Conservation (phyloP, 257 asterid species). For the Scutellaria galericulata region DNA sequence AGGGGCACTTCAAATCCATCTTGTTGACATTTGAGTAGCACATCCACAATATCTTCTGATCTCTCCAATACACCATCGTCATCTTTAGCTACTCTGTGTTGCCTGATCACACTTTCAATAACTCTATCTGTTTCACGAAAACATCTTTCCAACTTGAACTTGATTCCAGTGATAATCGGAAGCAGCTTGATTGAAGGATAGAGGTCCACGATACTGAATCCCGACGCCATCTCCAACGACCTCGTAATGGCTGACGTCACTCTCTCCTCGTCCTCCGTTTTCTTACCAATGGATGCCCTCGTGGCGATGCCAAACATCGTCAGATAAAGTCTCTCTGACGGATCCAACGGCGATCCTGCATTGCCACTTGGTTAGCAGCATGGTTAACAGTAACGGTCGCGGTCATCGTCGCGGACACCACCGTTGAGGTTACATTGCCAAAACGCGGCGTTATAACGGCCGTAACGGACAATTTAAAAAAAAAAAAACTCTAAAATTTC, state of each 20-base stretch:
- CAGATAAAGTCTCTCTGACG: background rate
- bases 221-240: background rate
- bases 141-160: background rate
- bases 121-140: background rate
- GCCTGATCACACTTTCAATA: background rate
- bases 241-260: background rate
- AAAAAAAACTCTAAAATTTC: too few relatives aligned
- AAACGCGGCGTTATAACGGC: too few relatives aligned
- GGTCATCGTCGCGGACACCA: background rate
- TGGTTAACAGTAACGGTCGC: too few relatives aligned
- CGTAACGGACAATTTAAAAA: too few relatives aligned
- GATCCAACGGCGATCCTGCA: background rate
- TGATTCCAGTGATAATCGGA: background rate
- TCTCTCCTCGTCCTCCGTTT: background rate
- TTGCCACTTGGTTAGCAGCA: too few relatives aligned
- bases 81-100: background rate
- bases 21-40: background rate
- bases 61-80: background rate
- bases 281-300: background rate
- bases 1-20: background rate
- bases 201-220: background rate
- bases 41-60: slow-evolving; percentile 11
- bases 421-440: background rate
- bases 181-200: background rate
- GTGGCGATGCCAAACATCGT: background rate